Percentiles rank a stretch among this genome's conserved stretches.
phyloP scores from a whole-genome alignment of 768 basidiomycete species.

The Mycena galericulata region DNA sequence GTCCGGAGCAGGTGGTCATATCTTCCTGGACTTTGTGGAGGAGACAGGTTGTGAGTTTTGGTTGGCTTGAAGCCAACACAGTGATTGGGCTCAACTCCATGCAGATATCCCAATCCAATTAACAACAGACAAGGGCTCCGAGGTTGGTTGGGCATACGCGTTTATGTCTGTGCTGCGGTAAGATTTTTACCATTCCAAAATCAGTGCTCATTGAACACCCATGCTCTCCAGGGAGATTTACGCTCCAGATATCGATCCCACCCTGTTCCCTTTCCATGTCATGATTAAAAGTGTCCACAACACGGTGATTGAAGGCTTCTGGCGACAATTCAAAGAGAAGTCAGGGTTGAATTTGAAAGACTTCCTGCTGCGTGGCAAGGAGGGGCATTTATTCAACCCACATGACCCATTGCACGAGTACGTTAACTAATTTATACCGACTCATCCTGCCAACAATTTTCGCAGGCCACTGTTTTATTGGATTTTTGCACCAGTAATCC shows the following conservation, averaged over 20 bases:
- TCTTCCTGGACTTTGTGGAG: conserved; percentile 24
- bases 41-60: background rate
- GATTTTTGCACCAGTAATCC: conserved; percentile 10
- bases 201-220: background rate
- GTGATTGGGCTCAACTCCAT: background rate
- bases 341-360: too few species aligned
- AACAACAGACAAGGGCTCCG: conserved; percentile 22
- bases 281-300: too few species aligned
- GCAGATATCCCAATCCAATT: conserved; percentile 19
- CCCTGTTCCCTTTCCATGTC: conserved; percentile 24
- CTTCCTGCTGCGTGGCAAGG: too few species aligned
- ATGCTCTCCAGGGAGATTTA: background rate
- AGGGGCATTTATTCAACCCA: too few species aligned
- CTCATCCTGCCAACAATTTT: too few species aligned
- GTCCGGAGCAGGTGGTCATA: background rate
- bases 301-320: too few species aligned
- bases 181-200: background rate
- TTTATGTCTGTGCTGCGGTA: conserved; percentile 17
- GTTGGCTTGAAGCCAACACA: background rate
- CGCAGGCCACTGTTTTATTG: too few species aligned
- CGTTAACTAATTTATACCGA: too few species aligned
- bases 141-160: conserved; percentile 23
- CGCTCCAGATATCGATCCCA: conserved; percentile 31
- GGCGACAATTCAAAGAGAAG: too few species aligned
- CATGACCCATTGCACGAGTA: too few species aligned